A percentile compares a stretch with the other conserved stretches of the same genome.
These are phyloP conservation scores for Chondrostereum purpureum DNA, from an alignment of 1,284 basidiomycete species.

Conservation along the genomic window DNA sequence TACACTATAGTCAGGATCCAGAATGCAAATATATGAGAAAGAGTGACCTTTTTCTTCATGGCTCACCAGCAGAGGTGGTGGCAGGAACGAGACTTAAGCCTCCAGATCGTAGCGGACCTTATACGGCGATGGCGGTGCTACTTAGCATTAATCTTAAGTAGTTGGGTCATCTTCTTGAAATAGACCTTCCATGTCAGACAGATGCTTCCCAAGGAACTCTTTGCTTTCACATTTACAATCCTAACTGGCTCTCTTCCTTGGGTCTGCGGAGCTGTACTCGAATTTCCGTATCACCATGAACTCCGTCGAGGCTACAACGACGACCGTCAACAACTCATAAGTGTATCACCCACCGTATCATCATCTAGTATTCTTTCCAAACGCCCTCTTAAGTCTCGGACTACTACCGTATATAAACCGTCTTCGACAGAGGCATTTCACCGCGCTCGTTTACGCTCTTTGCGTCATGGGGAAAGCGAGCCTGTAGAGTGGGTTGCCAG, in stretches of 20 bases:
- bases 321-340: neutral
- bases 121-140: neutral
- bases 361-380: conserved; percentile 3
- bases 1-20: conserved; percentile 25
- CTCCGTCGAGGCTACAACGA: neutral
- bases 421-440: conserved; percentile 44
- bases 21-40: neutral
- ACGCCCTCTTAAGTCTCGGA: conserved; percentile 36
- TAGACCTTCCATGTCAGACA: neutral
- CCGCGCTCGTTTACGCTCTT: conserved; percentile 45
- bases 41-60: conserved; percentile 38
- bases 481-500: conserved; percentile 48
- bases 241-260: neutral
- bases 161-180: neutral
- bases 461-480: conserved; percentile 41
- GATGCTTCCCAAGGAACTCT: neutral
- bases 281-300: conserved; percentile 1
- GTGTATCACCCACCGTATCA: neutral
- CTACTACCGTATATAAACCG: conserved; percentile 57
- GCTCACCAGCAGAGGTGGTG: neutral
- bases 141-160: no score
- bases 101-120: no score
- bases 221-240: neutral
- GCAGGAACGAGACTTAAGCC: neutral
- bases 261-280: neutral